Evolutionary conservation across 2,329 filamentous ascomycete genomes (phyloP), one percentile per base, ranked within the genome.

Genomic region (Celoporthe dispersa): DNA sequence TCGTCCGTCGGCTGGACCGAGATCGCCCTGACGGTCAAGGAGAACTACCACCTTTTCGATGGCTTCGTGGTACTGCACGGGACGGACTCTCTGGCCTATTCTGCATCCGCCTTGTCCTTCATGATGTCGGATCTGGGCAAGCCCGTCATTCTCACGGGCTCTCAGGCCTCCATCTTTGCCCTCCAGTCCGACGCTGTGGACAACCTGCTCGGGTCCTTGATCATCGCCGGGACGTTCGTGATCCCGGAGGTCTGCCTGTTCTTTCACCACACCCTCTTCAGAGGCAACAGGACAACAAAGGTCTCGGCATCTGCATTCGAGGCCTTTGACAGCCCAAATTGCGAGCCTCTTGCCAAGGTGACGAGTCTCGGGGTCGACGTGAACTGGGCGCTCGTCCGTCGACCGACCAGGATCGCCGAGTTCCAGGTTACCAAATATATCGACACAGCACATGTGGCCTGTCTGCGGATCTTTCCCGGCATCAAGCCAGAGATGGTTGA

Each of bases 401-500:
- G 93, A 22, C 92, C 93, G 8, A 94, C 88, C 2, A 86, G 85
- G 68, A 90, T 97, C 74, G 87, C 92, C 73, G 88, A 90, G 70
- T 94, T 97, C 81, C 84, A 85, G 72, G 88, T 96, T 73, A 90
- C 91, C 72, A 90, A 89, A 25, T 90, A 91, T 75, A 86, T 96
- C 51, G 92, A 96, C 78, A 97, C 92, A 14, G 89, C 92, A n/a
- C 92, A 97, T 78, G 94, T 97, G 55, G 94, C 94, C 28, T 96
- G 94, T 78, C 84, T 97, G 75, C 91, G 94, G 69, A 92, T 97
- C 73, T 97, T 97, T 80, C 94, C 94, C 0, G 94, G 94, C 41
- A 97, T 98, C 81, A 92, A 92, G 79, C 92, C 94, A n/a, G 91
- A 94, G 77, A 97, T 97, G 92, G 87, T 98, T 41, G 93, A 96